phyloP scores from a whole-genome alignment of 1,139 yeast species.

The Lodderomyces pseudojiufengensis region DNA sequence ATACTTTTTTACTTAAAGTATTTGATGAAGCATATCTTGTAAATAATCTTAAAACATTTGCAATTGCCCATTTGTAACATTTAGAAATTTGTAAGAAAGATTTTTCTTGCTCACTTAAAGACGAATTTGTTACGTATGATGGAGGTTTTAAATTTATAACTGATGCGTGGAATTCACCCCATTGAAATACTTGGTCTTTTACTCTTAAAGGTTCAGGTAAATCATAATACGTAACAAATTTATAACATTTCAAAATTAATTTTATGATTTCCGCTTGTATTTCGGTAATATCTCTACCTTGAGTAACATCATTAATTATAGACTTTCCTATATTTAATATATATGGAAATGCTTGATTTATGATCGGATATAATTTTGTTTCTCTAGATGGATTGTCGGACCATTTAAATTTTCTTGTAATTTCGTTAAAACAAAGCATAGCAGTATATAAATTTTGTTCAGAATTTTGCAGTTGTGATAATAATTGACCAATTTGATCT shows the following conservation, averaged over 20 bases:
- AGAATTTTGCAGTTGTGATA: slow-evolving; percentile 31
- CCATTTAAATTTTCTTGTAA: slow-evolving; percentile 79
- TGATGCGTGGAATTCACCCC: slow-evolving; percentile 78
- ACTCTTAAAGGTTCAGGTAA: slow-evolving; percentile 68
- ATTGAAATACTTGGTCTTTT: slow-evolving; percentile 53
- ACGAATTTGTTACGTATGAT: slow-evolving; percentile 30
- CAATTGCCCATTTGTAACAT: slow-evolving; percentile 88
- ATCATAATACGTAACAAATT: slow-evolving; percentile 77
- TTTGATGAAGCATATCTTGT: slow-evolving; percentile 60
- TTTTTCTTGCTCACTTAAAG: slow-evolving; percentile 32
- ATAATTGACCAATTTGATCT: slow-evolving; percentile 53
- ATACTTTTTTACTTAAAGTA: slow-evolving; percentile 45
- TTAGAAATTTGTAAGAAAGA: slow-evolving; percentile 46
- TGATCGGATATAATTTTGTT: slow-evolving; percentile 53
- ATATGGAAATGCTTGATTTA: slow-evolving; percentile 64
- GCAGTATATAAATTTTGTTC: slow-evolving; percentile 70
- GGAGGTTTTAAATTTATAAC: slow-evolving; percentile 65
- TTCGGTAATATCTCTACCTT: slow-evolving; percentile 34
- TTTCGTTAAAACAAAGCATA: slow-evolving; percentile 67
- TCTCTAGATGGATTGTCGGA: slow-evolving; percentile 56
- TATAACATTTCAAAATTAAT: slow-evolving; percentile 72
- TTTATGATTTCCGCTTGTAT: slow-evolving; percentile 71
- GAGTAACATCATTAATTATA: slow-evolving; percentile 33
- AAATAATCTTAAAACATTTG: slow-evolving; percentile 72
- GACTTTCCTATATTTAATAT: slow-evolving; percentile 64